Base-by-base conservation (phyloP, 225 moss, liverwort and hornwort species). In the Pseudoscleropodium purum region DNA sequence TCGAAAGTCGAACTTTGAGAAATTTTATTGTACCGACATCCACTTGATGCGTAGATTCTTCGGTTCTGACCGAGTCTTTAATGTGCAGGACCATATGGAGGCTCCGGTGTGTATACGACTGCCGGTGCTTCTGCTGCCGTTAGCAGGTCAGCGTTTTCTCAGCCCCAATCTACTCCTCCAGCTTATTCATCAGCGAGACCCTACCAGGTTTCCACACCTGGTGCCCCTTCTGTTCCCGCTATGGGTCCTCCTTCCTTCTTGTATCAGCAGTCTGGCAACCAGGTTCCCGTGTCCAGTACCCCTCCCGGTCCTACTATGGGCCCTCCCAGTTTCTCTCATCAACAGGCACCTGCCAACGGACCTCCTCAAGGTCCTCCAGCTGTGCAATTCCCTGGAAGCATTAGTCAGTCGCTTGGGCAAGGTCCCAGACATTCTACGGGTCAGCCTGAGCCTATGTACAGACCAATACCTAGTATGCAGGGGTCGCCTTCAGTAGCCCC, bases 251-350 rank as follows among this genome's bases (percentile, higher is more conserved):
- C 93, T 60, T 87, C 91, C 89, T 89, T 88, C 84, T 87, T 86
- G 51, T 90, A 93, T 75, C 94, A 89, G 84, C 94, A 94, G 86
- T 73, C 94, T 61, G 90, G 91, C 41, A 84, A 91, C 88, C 95
- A 93, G 91, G 90, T 84, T 86, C 86, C 91, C 66, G 82, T 87
- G 36, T 62, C 91, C 68, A 81, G 84, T 90, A 83, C 83, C 64
- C 80, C 92, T 87, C 81, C 80, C 86, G 94, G 94, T 79, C 89
- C 96, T 88, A 82, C 88, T 56, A 86, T 84, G 84, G 92, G 91
- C 41, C 91, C 93, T 72, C 89, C 95, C 52, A 91, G 88, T 83
- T 88, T 91, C 69, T 87, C 90, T 56, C 88, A 93, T 88, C 92
- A 91, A 54, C 94, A 93, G 87, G 90, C 90, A 86, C 60, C 93